These are phyloP conservation scores for Aspergillus sergii DNA, from an alignment of 2,329 filamentous ascomycete genomes.

Conservation along the genomic window DNA sequence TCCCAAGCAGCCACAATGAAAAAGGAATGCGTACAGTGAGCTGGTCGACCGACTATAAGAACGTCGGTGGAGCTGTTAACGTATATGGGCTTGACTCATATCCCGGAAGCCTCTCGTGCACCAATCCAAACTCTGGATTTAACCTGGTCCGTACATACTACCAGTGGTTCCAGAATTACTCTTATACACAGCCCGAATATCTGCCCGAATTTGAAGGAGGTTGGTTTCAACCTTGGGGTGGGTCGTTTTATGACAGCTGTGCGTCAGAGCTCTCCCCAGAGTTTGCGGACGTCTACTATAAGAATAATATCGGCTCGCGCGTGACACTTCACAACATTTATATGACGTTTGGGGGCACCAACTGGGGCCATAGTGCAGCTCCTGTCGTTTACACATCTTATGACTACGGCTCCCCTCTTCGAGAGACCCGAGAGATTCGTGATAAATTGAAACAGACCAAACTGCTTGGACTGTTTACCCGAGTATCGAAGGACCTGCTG, in stretches of 20 bases:
- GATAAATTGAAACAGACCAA: constrained; percentile 59
- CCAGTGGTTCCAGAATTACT: constrained; percentile 61
- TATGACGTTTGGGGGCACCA: constrained; percentile 59
- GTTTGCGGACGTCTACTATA: constrained; percentile 60
- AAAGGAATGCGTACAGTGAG: constrained; percentile 53
- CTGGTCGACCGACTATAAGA: constrained; percentile 59
- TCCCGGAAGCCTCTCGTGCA: constrained; percentile 51
- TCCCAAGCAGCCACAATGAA: constrained; percentile 55
- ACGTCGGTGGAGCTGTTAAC: constrained; percentile 59
- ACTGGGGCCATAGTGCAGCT: constrained; percentile 56
- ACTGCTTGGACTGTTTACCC: constrained; percentile 57
- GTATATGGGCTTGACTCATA: constrained; percentile 39
- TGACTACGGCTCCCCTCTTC: constrained; percentile 53
- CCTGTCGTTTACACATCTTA: constrained; percentile 54
- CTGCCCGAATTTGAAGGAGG: constrained; percentile 59
- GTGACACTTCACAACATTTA: constrained; percentile 55
- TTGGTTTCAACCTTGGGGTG: constrained; percentile 58
- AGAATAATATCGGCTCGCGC: constrained; percentile 57
- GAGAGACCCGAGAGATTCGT: constrained; percentile 57
- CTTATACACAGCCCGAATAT: constrained; percentile 56
- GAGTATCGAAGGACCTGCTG: constrained; percentile 54
- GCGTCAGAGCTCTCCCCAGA: constrained; percentile 48
- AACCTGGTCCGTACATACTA: constrained; percentile 56
- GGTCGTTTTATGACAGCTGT: constrained; percentile 56
- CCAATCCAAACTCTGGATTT: constrained; percentile 53